Percentiles rank a stretch among this genome's conserved stretches.
These are phyloP conservation scores for Blastocystis sp. DNA, from an alignment of 352 stramenopile species.

Conservation along the genomic window DNA sequence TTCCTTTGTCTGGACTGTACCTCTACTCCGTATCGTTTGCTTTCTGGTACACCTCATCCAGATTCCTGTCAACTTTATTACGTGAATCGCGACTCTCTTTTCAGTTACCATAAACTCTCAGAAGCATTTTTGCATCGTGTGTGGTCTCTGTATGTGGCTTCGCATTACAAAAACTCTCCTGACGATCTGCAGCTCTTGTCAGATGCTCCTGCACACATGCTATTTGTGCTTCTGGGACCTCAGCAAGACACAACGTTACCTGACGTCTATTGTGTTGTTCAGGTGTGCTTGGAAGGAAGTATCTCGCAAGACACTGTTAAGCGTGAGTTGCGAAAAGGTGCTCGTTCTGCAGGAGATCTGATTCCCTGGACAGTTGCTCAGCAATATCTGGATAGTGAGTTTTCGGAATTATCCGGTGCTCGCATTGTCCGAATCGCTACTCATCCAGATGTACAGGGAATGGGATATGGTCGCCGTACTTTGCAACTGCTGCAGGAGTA, in stretches of 20 bases:
- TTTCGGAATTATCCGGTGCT: slow-evolving; percentile 88
- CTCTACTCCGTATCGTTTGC: slow-evolving; percentile 76
- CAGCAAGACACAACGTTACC: slow-evolving; percentile 83
- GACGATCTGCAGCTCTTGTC: slow-evolving; percentile 98
- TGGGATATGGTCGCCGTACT: slow-evolving; percentile 93
- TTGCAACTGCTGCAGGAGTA: slow-evolving; percentile 91
- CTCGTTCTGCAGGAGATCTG: slow-evolving; percentile 91
- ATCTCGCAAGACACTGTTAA: slow-evolving; percentile 91
- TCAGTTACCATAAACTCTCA: slow-evolving; percentile 96
- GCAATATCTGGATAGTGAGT: slow-evolving; percentile 97
- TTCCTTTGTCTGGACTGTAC: slow-evolving; percentile 90
- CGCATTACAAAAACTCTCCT: slow-evolving; percentile 99
- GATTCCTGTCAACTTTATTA: slow-evolving; percentile 94
- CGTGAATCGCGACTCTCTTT: slow-evolving; percentile 95
- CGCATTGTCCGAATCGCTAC: slow-evolving; percentile 94
- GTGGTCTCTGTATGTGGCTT: slow-evolving; percentile 91
- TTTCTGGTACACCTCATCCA: slow-evolving; percentile 85
- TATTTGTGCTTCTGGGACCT: slow-evolving; percentile 94
- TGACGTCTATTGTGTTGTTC: slow-evolving; percentile 94
- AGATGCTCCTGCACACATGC: slow-evolving; percentile 91
- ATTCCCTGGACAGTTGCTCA: slow-evolving; percentile 98
- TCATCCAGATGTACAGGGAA: slow-evolving; percentile 87
- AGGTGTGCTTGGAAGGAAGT: slow-evolving; percentile 90
- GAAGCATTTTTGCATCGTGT: slow-evolving; percentile 84
- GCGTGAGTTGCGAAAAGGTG: slow-evolving; percentile 86